A percentile compares a stretch with the other conserved stretches of the same genome.
Conservation (phyloP, 169 alveolate species). For the Neospora caninum region DNA sequence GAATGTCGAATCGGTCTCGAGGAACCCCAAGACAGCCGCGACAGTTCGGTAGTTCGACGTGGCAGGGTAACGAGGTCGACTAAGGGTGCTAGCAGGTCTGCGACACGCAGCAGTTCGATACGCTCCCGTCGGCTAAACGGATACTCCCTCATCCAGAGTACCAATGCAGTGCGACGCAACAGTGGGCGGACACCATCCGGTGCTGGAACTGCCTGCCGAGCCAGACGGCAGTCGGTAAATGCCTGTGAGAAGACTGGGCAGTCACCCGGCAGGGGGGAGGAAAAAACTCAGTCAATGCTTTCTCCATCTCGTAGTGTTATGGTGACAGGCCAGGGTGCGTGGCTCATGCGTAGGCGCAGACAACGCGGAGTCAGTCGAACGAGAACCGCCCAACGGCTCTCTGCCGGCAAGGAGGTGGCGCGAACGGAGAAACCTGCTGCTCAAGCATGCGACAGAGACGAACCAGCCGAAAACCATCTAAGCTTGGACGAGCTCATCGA, state of each 20-base stretch:
- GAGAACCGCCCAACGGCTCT: not conserved
- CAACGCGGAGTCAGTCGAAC: not conserved
- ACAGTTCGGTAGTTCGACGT: not conserved
- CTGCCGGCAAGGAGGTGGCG: not conserved
- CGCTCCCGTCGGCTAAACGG: not conserved
- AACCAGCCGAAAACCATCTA: not conserved
- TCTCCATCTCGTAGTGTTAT: not conserved
- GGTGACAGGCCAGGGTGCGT: not conserved
- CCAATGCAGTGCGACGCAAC: not conserved
- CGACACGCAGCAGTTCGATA: not conserved
- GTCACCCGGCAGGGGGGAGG: not conserved
- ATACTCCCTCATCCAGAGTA: not conserved
- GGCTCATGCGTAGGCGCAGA: not conserved
- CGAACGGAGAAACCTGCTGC: not conserved
- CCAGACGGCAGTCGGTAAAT: not conserved
- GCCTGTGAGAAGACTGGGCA: not conserved
- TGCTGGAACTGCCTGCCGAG: not conserved
- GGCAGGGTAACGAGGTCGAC: not conserved
- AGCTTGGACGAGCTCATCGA: constrained; percentile 9
- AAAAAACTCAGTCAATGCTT: no score
- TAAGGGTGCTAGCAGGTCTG: not conserved
- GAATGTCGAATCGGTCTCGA: not conserved
- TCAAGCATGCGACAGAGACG: not conserved
- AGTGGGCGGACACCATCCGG: not conserved
- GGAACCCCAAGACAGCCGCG: not conserved